Evolutionary conservation across 345 rosid species (phyloP).

Genomic region (Eucalyptus coolabah): DNA sequence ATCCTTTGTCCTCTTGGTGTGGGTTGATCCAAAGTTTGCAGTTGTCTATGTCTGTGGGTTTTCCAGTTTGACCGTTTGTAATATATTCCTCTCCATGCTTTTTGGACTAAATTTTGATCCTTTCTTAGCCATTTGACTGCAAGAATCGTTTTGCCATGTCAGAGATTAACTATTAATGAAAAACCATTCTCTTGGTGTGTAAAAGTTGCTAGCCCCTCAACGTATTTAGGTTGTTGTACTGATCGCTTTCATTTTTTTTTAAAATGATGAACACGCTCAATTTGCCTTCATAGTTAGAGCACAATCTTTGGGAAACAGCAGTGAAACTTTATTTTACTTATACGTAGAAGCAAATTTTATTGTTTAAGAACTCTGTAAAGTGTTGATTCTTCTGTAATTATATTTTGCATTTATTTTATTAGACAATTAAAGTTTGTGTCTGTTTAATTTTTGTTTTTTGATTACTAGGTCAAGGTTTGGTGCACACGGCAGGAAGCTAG

Average conservation of each 20-base stretch:
- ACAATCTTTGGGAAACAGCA: neutral
- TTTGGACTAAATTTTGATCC: neutral
- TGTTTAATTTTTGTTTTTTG: neutral
- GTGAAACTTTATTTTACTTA: neutral
- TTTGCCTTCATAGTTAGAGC: neutral
- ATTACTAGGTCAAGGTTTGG: constrained; percentile 92
- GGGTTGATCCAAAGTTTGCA: neutral
- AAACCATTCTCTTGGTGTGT: neutral
- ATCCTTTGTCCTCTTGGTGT: neutral
- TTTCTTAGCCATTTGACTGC: neutral
- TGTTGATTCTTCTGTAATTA: neutral
- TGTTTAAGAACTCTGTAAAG: neutral
- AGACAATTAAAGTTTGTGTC: neutral
- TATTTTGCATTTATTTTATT: neutral
- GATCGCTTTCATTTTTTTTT: neutral
- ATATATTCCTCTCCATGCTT: neutral
- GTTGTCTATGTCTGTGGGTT: neutral
- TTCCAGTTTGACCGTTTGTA: neutral
- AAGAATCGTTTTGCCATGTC: neutral
- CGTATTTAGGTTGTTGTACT: neutral
- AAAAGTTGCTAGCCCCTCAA: neutral
- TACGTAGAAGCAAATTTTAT: neutral
- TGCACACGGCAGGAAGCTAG: constrained; percentile 96
- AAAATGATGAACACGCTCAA: neutral
- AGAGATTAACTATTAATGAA: neutral